phyloP scores from a whole-genome alignment of 2,329 filamentous ascomycete genomes.

The Xylaria sp. region DNA sequence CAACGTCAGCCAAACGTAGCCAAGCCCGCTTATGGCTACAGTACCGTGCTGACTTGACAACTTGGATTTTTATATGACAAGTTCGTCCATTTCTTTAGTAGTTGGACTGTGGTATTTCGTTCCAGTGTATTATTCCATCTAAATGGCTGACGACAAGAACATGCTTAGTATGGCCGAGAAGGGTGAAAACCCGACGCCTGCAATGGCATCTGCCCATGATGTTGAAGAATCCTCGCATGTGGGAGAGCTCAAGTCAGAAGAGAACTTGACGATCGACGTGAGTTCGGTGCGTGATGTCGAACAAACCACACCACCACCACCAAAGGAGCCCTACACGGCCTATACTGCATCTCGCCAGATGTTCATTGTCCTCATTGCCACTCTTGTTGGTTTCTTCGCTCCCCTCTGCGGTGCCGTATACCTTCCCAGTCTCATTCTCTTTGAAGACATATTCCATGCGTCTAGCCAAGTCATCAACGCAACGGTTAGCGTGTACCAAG shows the following conservation, averaged over 20 bases:
- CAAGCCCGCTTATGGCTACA: neutral
- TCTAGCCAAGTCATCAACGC: slow-evolving; percentile 53
- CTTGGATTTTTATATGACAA: neutral
- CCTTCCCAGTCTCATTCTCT: slow-evolving; percentile 52
- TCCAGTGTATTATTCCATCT: neutral
- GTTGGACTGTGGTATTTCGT: neutral
- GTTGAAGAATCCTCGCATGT: neutral
- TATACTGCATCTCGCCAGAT: slow-evolving; percentile 50
- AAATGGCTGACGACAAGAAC: slow-evolving; percentile 10
- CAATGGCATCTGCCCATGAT: neutral
- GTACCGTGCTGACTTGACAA: neutral
- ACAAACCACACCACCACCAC: neutral
- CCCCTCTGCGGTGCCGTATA: slow-evolving; percentile 58
- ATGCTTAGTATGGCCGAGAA: neutral
- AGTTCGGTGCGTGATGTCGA: slow-evolving; percentile 11
- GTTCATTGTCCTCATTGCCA: slow-evolving; percentile 53
- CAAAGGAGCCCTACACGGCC: slow-evolving; percentile 50
- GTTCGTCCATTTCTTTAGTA: neutral
- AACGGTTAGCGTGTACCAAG: slow-evolving; percentile 57
- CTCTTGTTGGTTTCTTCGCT: slow-evolving; percentile 54
- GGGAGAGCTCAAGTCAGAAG: neutral
- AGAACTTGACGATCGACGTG: neutral
- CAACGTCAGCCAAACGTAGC: neutral
- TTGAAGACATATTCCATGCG: slow-evolving; percentile 52
- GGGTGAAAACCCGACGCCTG: neutral